Evolutionary conservation across 1,139 yeast genomes (phyloP), one percentile per base, ranked within the genome.

Genomic region (Ogataea hybrid): DNA sequence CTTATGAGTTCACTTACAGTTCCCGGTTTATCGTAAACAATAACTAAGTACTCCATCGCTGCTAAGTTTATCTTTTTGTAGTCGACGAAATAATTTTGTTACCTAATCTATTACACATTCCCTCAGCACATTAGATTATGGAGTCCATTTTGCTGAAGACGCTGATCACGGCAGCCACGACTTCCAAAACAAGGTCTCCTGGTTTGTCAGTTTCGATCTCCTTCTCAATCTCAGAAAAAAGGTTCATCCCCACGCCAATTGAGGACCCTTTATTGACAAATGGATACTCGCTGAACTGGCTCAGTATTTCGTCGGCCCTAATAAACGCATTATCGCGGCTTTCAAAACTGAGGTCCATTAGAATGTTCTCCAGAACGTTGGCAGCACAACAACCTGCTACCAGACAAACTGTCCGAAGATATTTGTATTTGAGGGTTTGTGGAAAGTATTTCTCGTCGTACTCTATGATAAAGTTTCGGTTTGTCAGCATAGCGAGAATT

Each of bases 361-460:
- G 72, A 6, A 89, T 95, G 59, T 92, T 94, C 61, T 92, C 99
- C 56, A 92, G 75, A 14, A 92, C 99, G 59, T 89, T 92, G 34
- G 97, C 98, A 32, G 97, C 97, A 61, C 87, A 88, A 11, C 96
- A 79, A 14, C 95, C 95, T 56, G 92, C 82, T 18, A 89, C 87
- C 55, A 94, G 75, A 14, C 95, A 77, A 38, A 92, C 73, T 5
- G 96, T 74, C 57, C 99, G 78, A 48, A 92, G 71, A 59, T 77
- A 74, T 54, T 82, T 78, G 69, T 79, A 84, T 23, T 85, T 78
- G 7, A 87, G 76, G 12, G 76, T 75, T 18, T 73, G 77, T 2
- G 95, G 87, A 64, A 88, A 87, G 44, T 60, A 63, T 53, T 73
- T 75, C 35, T 71, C 63, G 49, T 71, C 67, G 20, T 67, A 50